Conservation (phyloP, 2,329 filamentous ascomycete genomes). For the Hymenoscyphus scutula region DNA sequence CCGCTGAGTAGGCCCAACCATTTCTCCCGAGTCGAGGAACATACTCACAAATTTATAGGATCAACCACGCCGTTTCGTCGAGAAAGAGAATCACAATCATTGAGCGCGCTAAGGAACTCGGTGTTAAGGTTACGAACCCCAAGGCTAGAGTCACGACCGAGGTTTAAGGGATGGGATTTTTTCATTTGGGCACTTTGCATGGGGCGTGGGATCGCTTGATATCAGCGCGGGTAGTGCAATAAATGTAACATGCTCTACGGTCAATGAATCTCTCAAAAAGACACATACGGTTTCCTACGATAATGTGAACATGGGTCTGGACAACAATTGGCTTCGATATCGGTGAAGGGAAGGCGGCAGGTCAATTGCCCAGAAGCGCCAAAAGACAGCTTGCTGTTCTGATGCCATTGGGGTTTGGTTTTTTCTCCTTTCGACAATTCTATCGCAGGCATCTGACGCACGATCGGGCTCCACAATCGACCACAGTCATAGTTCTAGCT, state of each 20-base stretch:
- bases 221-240: conserved; percentile 34
- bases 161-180: conserved; percentile 52
- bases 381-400: conserved; percentile 10
- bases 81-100: conserved; percentile 99
- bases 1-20: conserved; percentile 78
- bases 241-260: conserved; percentile 36
- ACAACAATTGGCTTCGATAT: not conserved
- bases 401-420: not conserved
- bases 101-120: conserved; percentile 93
- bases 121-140: conserved; percentile 99
- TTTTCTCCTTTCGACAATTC: not conserved
- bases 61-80: conserved; percentile 96
- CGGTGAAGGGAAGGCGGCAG: conserved; percentile 9
- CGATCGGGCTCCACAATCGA: not conserved
- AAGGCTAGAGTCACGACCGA: conserved; percentile 99
- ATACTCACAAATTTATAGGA: conserved; percentile 59
- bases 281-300: not conserved
- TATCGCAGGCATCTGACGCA: not conserved
- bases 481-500: not conserved
- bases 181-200: conserved; percentile 36
- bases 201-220: conserved; percentile 35
- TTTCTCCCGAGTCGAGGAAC: conserved; percentile 4
- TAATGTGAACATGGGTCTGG: not conserved
- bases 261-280: conserved; percentile 34
- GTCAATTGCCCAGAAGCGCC: not conserved